phyloP scores from a whole-genome alignment of 441 rosid species.

The Theobroma grandiflorum region DNA sequence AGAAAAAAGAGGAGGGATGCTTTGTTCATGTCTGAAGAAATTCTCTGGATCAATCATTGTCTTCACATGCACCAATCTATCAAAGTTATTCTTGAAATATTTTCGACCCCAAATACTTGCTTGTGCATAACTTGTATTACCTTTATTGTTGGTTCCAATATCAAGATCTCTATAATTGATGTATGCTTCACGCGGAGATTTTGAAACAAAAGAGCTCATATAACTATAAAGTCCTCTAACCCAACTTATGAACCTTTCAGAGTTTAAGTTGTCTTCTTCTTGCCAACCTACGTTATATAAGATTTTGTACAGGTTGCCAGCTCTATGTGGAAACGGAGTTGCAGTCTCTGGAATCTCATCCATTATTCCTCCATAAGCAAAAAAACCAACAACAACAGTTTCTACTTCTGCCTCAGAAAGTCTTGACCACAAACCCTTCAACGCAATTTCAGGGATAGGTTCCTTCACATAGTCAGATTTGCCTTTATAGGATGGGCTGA shows the following conservation, averaged over 20 bases:
- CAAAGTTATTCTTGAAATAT: conserved; percentile 61
- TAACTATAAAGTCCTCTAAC: neutral
- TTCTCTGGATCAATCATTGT: conserved; percentile 36
- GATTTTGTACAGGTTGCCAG: conserved; percentile 36
- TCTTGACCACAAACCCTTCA: conserved; percentile 42
- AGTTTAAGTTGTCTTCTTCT: conserved; percentile 18
- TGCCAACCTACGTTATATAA: conserved; percentile 22
- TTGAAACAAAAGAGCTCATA: neutral
- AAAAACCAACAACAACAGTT: conserved; percentile 34
- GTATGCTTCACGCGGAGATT: neutral
- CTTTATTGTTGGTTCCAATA: neutral
- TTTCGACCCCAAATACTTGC: conserved; percentile 37
- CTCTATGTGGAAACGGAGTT: conserved; percentile 31
- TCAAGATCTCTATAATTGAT: neutral
- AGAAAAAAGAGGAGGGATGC: conserved; percentile 36
- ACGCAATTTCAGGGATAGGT: conserved; percentile 45
- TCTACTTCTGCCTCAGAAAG: conserved; percentile 12
- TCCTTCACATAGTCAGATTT: conserved; percentile 63
- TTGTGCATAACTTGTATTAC: neutral
- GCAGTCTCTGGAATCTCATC: conserved; percentile 21
- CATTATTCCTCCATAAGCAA: conserved; percentile 36
- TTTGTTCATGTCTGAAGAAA: conserved; percentile 51
- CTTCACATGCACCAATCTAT: conserved; percentile 45
- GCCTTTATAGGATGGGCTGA: conserved; percentile 17
- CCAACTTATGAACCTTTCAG: neutral